Evolutionary conservation across 2,329 filamentous ascomycete species (phyloP), one percentile per base, ranked within the genome.

Genomic region (Didymella keratinophila): DNA sequence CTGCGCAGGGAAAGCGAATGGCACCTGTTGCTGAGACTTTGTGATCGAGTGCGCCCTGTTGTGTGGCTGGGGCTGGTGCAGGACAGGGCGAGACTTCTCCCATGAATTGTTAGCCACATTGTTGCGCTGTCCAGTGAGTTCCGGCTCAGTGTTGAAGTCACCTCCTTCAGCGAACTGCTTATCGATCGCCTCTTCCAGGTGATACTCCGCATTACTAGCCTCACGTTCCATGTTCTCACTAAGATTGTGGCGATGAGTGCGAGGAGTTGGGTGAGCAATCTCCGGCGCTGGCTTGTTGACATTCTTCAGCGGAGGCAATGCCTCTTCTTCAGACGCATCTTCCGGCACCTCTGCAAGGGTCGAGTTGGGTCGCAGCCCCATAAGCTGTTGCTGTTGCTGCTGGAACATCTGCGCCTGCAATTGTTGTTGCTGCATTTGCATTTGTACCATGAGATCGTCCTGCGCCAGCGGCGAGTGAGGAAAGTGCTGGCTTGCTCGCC

Each of bases 201-300:
- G 91, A 71, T 95, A 94, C 69, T 96, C 91, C 4, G 91, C 89
- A 70, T 93, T 90, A 48, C 95, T 89, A 55, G 96, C 89, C 66
- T 95, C 92, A 61, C 89, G 89, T 73, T 97, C 92, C 23, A 96
- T 83, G 44, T 87, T 91, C 62, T 88, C 85, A 69, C 89, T 93
- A 39, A 91, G 83, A 66, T 93, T 93, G 67, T 93, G 90, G 55
- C 83, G 83, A 74, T 88, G 85, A 36, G 83, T 83, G 23, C 71
- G 82, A 56, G 87, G 86, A 49, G 82, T 87, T 10, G 86, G 86
- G 45, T 86, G 82, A 25, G 82, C 83, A 66, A 89, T 86, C 56
- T 85, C 82, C 37, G 83, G 74, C 68, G 71, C 60, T 75, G 79
- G 65, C 74, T 80, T 64, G 45, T 61, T 54, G 49, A 65, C 66